Base-by-base conservation (phyloP, 2,329 filamentous ascomycete species). In the Balansia obtecta region DNA sequence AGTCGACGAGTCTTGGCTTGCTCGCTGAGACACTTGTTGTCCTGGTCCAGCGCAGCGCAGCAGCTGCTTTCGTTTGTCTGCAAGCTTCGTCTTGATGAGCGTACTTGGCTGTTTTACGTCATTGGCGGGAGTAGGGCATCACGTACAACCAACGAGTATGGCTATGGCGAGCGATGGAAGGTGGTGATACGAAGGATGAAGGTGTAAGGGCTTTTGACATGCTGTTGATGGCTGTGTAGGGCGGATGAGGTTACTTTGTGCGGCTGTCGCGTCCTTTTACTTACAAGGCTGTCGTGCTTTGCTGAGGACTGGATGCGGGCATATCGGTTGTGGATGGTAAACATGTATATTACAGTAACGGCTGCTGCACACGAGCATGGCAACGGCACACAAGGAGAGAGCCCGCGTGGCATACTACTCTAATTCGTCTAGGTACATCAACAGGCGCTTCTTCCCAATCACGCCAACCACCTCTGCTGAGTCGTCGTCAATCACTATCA, bases 381-480 rank as follows among this genome's bases (percentile, higher is more conserved):
- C 15, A 16, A 40, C 16, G n/a, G 38, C 15, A 40, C 15, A 16
- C 8, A 18, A 16, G 15, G 18, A 40, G 38, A 18, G 9, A 4
- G 15, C 9, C n/a, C 5, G 6, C 4, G 13, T 13, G 11, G 7
- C 12, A 44, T 13, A 27, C 37, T 33, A 50, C 3, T 46, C 15
- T 39, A 50, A 27, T 5, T 6, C 22, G 12, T 45, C 46, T 39
- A 56, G 50, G 34, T 54, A 53, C 12, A 44, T 46, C 43, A 54
- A 30, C 9, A 80, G 54, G 48, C 76, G 63, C 65, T 80, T 81
- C 68, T 80, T 81, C 51, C 80, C 75, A 30, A 79, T 68, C 0
- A 80, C 72, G 0, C 77, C 76, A 3, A 76, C 62, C 45, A 79
- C 60, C 53, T 56, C 65, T 1, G 74, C 70, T 20, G 67, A 75